phyloP scores from a whole-genome alignment of 1,284 basidiomycete genomes.

The Cutaneotrichosporon sp. region DNA sequence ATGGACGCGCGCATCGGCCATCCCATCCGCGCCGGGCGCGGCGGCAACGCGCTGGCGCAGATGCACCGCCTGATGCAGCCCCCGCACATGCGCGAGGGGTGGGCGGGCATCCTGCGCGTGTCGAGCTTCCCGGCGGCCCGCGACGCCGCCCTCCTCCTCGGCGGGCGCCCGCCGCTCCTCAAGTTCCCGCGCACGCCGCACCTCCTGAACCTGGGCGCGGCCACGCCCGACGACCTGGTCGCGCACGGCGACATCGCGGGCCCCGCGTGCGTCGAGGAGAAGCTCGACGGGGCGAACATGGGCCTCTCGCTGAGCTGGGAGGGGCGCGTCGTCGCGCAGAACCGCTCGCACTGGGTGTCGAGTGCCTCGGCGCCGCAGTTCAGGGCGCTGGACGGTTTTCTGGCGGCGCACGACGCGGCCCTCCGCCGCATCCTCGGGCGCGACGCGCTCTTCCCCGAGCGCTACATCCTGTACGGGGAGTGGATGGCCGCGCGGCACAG shows the following conservation, averaged over 20 bases:
- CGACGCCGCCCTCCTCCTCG: conserved; percentile 58
- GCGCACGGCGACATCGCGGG: conserved; percentile 19
- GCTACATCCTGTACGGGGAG: conserved; percentile 65
- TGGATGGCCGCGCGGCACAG: conserved; percentile 66
- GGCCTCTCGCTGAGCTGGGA: conserved; percentile 62
- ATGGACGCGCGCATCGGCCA: conserved; percentile 62
- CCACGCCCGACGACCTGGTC: conserved; percentile 60
- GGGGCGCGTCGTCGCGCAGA: conserved; percentile 60
- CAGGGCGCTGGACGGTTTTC: conserved; percentile 61
- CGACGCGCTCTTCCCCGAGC: conserved; percentile 60
- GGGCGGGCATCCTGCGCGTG: conserved; percentile 54
- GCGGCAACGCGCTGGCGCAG: conserved; percentile 61
- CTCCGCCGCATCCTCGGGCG: conserved; percentile 57
- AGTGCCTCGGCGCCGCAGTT: conserved; percentile 62
- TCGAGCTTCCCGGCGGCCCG: conserved; percentile 49
- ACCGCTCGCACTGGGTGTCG: conserved; percentile 65
- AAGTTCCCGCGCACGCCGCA: conserved; percentile 67
- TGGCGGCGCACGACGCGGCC: conserved; percentile 45
- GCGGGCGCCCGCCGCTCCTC: conserved; percentile 53
- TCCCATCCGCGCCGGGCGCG: conserved; percentile 63
- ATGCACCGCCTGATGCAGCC: conserved; percentile 58
- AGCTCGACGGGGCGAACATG: conserved; percentile 68
- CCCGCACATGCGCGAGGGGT: conserved; percentile 60
- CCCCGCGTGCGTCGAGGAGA: conserved; percentile 62
- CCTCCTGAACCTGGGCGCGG: conserved; percentile 62